Percentiles rank a stretch among this genome's conserved stretches.
Conservation (phyloP, 345 rosid species). For the Eucalyptus dawsonii region DNA sequence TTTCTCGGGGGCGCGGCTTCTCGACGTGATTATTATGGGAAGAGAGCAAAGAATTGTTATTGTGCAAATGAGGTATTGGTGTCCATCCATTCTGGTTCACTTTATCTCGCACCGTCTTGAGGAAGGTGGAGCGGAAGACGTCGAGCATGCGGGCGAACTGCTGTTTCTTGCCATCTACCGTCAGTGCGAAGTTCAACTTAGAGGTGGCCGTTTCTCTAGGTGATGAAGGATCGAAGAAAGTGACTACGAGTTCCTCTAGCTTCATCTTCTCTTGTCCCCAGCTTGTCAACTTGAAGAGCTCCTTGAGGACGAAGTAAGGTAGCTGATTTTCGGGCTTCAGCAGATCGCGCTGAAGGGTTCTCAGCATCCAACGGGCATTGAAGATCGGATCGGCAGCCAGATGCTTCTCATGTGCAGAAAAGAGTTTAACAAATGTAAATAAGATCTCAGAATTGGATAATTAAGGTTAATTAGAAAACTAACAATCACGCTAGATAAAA, state of each 20-base stretch:
- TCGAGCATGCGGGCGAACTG: background rate
- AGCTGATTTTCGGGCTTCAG: constrained; percentile 1
- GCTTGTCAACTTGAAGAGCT: background rate
- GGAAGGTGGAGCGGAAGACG: constrained; percentile 2
- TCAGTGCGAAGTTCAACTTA: background rate
- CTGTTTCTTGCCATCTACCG: background rate
- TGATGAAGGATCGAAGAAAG: background rate
- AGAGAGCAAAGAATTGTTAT: background rate
- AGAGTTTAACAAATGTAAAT: background rate
- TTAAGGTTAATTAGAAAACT: too few species aligned
- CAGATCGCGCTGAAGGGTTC: background rate
- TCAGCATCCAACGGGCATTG: background rate
- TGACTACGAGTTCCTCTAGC: background rate
- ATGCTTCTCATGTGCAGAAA: background rate
- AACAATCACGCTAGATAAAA: too few species aligned
- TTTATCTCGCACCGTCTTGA: background rate
- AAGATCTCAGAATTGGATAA: accelerated
- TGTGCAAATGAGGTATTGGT: background rate
- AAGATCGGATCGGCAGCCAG: background rate
- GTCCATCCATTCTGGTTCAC: background rate
- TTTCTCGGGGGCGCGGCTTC: background rate
- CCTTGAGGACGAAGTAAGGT: background rate
- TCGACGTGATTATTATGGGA: background rate
- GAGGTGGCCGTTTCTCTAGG: background rate
- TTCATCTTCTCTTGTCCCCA: background rate